These are phyloP conservation scores for Pulveroboletus sp. DNA, from an alignment of 768 basidiomycete genomes.

Conservation along the genomic window DNA sequence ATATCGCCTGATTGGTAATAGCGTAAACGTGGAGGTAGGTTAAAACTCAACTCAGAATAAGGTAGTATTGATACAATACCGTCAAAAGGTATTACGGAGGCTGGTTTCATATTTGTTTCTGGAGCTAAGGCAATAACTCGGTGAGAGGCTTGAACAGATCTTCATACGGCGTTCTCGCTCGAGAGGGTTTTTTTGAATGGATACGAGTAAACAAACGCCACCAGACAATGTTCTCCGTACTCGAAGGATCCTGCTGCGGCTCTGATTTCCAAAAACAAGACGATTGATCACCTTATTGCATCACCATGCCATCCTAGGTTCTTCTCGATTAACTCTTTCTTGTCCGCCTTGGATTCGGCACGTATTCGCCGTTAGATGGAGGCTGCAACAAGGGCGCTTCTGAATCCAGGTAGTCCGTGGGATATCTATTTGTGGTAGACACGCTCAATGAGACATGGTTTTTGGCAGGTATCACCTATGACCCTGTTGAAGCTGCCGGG, in stretches of 20 bases:
- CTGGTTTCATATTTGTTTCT: constrained; percentile 59
- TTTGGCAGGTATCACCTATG: constrained; percentile 71
- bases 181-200: too few relatives aligned
- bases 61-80: not conserved
- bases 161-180: too few relatives aligned
- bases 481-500: constrained; percentile 71
- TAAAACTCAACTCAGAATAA: not conserved
- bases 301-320: too few relatives aligned
- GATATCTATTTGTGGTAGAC: not conserved
- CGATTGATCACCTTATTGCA: too few relatives aligned
- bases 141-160: too few relatives aligned
- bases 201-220: too few relatives aligned
- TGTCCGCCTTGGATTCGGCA: not conserved
- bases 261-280: constrained; percentile 30
- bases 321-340: not conserved
- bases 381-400: constrained; percentile 80
- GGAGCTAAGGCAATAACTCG: not conserved
- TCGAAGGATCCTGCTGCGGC: too few relatives aligned
- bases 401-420: constrained; percentile 60
- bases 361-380: constrained; percentile 54
- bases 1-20: constrained; percentile 79
- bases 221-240: too few relatives aligned
- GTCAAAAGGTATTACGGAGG: constrained; percentile 41
- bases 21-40: constrained; percentile 70
- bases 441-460: not conserved